phyloP scores from a whole-genome alignment of 768 basidiomycete species.

The Inosperma sp. region DNA sequence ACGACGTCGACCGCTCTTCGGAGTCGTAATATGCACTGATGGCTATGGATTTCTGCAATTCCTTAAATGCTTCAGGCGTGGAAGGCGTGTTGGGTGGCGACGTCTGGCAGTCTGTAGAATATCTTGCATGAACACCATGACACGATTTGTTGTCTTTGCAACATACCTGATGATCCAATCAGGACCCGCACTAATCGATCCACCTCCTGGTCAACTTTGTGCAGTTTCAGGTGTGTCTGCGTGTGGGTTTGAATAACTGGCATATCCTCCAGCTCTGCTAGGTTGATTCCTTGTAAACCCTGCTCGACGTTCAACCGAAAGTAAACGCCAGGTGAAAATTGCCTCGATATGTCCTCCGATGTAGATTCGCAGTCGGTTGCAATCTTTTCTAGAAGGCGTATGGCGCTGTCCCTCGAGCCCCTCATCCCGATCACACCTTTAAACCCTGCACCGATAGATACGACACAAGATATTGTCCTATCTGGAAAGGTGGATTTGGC shows the following conservation, averaged over 20 bases:
- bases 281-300: not conserved
- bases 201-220: not conserved
- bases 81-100: no score
- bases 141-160: no score
- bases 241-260: not conserved
- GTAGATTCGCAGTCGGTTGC: slow-evolving; percentile 4
- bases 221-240: not conserved
- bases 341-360: not conserved
- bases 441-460: not conserved
- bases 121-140: no score
- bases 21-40: no score
- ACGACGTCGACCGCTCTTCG: no score
- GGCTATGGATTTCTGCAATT: no score
- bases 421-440: not conserved
- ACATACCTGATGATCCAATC: no score
- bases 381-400: not conserved
- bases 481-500: not conserved
- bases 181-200: no score
- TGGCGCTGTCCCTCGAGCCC: no score
- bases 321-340: not conserved
- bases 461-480: not conserved
- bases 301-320: not conserved
- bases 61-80: no score
- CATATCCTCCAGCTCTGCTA: no score
- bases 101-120: no score